Base-by-base conservation (phyloP, 257 asterid species). In the Avicennia marina region DNA sequence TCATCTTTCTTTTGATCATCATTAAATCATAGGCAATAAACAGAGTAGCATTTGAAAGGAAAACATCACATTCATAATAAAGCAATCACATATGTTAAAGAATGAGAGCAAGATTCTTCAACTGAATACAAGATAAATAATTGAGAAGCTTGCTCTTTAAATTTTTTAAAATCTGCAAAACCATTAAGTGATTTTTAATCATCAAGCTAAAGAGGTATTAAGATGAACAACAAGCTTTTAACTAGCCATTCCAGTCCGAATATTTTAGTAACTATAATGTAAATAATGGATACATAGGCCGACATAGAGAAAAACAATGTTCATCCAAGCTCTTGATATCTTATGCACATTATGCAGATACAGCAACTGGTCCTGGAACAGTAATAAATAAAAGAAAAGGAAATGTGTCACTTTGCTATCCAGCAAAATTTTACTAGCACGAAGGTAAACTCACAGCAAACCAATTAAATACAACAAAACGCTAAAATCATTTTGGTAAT, bases 311-410 rank as follows among this genome's bases (percentile, higher is more conserved):
- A 32, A 9, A 1, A 20, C 2, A 27, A 2, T 15, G 29, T 7
- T 26, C 65, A 65, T 11, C 46, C 43, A 64, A n/a, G 42, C 21
- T 54, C 33, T 33, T 34, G 70, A 48, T 32, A 15, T 49, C 49
- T 21, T 40, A 54, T 32, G 56, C 62, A 64, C 34, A 58, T 11
- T 29, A 16, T 39, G 62, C 36, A 38, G 8, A 15, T 22, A 58
- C 1, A 1, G 10, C 27, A 64, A 39, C 4, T 16, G 12, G n/a
- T n/a, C 39, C 42, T 20, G 20, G 18, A 29, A 52, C 24, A 52
- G 42, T 3, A 15, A 9, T 7, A 56, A 24, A 6, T 3, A 6
- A 11, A 27, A 51, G 9, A 11, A 6, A 53, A n/a, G n/a, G n/a
- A n/a, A n/a, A n/a, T n/a, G 13, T 39, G 15, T 4, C 36, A 21